Evolutionary conservation across 345 rosid species (phyloP).

Genomic region (Raphanus raphanistrum): DNA sequence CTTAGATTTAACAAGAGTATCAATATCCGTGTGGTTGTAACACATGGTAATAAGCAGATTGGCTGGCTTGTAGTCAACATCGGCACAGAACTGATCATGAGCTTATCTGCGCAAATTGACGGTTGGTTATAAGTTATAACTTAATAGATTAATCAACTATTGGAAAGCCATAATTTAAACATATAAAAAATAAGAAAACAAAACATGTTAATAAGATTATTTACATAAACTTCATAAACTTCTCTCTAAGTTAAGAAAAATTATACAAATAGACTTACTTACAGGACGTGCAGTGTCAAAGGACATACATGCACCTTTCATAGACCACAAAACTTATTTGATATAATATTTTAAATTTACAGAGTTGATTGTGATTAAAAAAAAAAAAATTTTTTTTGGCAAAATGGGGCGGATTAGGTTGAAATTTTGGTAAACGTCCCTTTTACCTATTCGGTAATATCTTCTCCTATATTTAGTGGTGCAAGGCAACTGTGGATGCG

Average conservation of each 20-base stretch:
- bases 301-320: not conserved
- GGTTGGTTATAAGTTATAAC: not conserved
- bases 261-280: not conserved
- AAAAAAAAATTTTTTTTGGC: not conserved
- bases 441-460: constrained; percentile 26
- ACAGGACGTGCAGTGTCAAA: no score
- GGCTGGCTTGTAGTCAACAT: not conserved
- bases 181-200: not conserved
- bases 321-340: constrained; percentile 9
- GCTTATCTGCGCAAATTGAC: not conserved
- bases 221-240: not conserved
- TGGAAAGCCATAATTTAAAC: not conserved
- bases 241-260: not conserved
- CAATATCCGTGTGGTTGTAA: no score
- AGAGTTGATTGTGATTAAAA: not conserved
- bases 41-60: not conserved
- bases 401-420: constrained; percentile 27
- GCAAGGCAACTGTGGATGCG: constrained; percentile 17
- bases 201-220: not conserved
- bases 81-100: not conserved
- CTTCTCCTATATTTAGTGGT: constrained; percentile 19
- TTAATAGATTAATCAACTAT: not conserved
- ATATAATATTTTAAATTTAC: not conserved
- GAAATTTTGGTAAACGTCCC: constrained; percentile 37
- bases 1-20: not conserved